Evolutionary conservation across 805 yeast species (phyloP).

Genomic region (Scheffersomyces amazonensis): DNA sequence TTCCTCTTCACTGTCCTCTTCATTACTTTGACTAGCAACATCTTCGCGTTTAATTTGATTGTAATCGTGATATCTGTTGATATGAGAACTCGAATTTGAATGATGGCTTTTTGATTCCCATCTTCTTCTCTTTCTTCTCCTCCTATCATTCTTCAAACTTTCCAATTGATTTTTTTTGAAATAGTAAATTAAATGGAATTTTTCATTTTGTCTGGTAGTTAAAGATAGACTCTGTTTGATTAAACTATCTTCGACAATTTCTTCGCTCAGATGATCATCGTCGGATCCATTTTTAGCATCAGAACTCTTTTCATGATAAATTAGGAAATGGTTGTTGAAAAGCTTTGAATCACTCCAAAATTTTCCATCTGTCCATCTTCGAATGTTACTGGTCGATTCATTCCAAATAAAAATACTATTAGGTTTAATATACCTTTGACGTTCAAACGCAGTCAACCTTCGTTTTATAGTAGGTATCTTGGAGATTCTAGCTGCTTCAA

Average conservation of each 20-base stretch:
- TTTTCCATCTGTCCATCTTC: constrained; percentile 73
- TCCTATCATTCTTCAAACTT: neutral
- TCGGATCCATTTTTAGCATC: constrained; percentile 45
- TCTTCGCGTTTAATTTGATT: too few relatives aligned
- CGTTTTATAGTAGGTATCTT: constrained; percentile 52
- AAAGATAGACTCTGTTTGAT: constrained; percentile 61
- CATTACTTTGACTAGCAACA: neutral
- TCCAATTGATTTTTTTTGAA: neutral
- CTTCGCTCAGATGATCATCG: constrained; percentile 3
- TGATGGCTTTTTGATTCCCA: neutral
- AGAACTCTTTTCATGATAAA: constrained; percentile 40
- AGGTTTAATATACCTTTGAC: constrained; percentile 45
- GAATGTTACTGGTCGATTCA: constrained; percentile 62
- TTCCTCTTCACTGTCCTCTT: neutral
- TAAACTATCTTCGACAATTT: constrained; percentile 52
- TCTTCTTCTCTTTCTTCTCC: neutral
- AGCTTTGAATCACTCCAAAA: constrained; percentile 58
- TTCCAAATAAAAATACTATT: constrained; percentile 69
- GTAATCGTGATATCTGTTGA: too few relatives aligned
- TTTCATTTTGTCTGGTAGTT: constrained; percentile 46
- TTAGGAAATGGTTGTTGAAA: neutral
- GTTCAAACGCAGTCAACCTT: constrained; percentile 52
- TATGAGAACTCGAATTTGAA: neutral
- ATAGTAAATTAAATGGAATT: constrained; percentile 60
- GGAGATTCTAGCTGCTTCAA: constrained; percentile 59